Evolutionary conservation across 2,329 filamentous ascomycete species (phyloP), one percentile per base, ranked within the genome.

Genomic region (Colletotrichum sp.): DNA sequence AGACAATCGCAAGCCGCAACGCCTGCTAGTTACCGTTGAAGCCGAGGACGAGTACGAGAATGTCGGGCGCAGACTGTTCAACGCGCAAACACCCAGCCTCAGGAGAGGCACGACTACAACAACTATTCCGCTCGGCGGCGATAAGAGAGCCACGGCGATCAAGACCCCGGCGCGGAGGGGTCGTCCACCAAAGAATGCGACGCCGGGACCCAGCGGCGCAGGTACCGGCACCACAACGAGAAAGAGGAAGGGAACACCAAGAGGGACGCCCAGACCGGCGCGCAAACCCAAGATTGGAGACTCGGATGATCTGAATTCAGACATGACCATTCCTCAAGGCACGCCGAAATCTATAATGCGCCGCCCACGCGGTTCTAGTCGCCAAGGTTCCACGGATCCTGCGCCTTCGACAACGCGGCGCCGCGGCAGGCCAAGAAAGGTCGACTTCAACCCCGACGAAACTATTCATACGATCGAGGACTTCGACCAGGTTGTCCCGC

Each of bases 11-110:
- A 86, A 89, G 63, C 89, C 90, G 4, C 89, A 91, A 81, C 87
- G 85, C 73, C 84, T 92, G 59, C 84, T 87, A 60, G 89, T 91
- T 68, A 92, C 90, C 12, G 89, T 91, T 68, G 90, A 92, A 81
- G 88, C 89, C 4, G 87, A 88, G 2, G 80, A 71, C 36, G 77
- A 78, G 34, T 77, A 77, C 44, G 76, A 77, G 26, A 74, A 79
- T 18, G 57, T 80, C 79, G 64, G 85, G 74, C 84, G 87, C 49
- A 85, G 83, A 73, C 81, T 89, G 18, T 89, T 90, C 79, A 84
- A 86, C 70, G 85, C 83, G 32, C 83, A 87, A 7, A 88, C 87
- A 6, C 85, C 88, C 8, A 83, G 83, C 12, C 84, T 84, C 9
- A 84, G 84, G 66, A 84, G 83, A 18, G 83, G 83, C 72, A 82